Conservation (phyloP, 805 yeast species). For the Candida stauntonica region DNA sequence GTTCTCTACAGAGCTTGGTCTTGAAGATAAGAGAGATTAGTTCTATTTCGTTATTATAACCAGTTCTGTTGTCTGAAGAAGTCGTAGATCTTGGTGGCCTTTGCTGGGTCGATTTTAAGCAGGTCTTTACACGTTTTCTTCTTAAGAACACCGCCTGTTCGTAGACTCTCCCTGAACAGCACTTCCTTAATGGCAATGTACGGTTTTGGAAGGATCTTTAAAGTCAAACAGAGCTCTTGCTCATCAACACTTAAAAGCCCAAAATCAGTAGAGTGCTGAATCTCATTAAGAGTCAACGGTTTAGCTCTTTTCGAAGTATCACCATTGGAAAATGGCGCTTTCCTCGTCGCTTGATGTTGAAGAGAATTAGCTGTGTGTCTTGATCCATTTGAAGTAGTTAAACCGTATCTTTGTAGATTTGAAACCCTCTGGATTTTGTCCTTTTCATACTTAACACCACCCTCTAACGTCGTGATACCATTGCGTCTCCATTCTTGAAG, state of each 20-base stretch:
- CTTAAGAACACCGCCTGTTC: conserved; percentile 79
- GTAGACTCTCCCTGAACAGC: conserved; percentile 78
- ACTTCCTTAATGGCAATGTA: conserved; percentile 89
- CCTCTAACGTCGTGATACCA: conserved; percentile 81
- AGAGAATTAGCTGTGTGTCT: conserved; percentile 32
- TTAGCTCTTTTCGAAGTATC: conserved; percentile 32
- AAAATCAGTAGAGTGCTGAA: conserved; percentile 74
- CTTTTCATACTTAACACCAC: conserved; percentile 81
- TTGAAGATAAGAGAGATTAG: conserved; percentile 17
- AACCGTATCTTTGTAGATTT: conserved; percentile 51
- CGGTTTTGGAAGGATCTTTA: conserved; percentile 88
- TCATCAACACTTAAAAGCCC: conserved; percentile 85
- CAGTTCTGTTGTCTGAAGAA: conserved; percentile 92
- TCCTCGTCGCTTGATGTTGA: conserved; percentile 22
- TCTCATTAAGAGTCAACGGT: conserved; percentile 54
- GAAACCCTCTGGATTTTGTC: conserved; percentile 71
- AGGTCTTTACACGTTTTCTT: conserved; percentile 83
- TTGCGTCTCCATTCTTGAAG: conserved; percentile 90
- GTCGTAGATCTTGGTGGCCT: conserved; percentile 85
- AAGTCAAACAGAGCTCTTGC: conserved; percentile 73
- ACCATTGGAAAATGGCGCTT: conserved; percentile 22
- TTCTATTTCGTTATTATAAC: conserved; percentile 40
- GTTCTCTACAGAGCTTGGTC: conserved; percentile 17
- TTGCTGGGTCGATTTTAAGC: conserved; percentile 77
- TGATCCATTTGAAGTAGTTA: conserved; percentile 26